Percentiles rank a stretch among this genome's conserved stretches.
These are phyloP conservation scores for Starmera caribaea DNA, from an alignment of 805 yeast species.

Conservation along the genomic window DNA sequence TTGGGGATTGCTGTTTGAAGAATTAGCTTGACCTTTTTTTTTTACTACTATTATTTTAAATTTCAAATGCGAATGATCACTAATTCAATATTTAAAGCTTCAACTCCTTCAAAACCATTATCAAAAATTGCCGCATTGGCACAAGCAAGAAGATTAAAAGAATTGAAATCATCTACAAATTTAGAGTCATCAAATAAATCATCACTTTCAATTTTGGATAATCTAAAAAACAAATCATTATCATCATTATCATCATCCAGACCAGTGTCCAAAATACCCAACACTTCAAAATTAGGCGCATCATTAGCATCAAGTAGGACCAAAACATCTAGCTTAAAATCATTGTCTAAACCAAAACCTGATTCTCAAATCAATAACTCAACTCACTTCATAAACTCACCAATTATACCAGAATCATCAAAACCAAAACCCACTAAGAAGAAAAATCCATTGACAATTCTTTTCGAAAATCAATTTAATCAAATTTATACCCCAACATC, in stretches of 20 bases:
- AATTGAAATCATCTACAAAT: neutral
- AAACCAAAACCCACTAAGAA: too few species aligned
- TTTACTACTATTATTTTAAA: neutral
- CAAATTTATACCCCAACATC: too few species aligned
- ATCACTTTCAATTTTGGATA: constrained; percentile 15
- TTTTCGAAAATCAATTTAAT: too few species aligned
- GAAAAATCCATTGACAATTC: too few species aligned
- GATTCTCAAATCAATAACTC: too few species aligned
- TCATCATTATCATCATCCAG: neutral
- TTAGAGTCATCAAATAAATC: neutral
- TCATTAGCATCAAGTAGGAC: too few species aligned
- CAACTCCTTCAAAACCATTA: constrained; percentile 5
- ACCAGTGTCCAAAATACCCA: neutral
- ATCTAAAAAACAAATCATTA: constrained; percentile 3
- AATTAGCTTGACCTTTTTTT: neutral
- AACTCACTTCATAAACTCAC: too few species aligned
- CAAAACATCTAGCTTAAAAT: too few species aligned
- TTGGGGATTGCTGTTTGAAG: too few species aligned
- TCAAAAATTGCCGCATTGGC: constrained; percentile 16
- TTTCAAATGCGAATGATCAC: neutral
- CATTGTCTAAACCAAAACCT: too few species aligned
- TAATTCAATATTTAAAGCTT: neutral
- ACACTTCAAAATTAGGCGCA: neutral
- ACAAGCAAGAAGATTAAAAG: constrained; percentile 10
- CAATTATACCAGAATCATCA: too few species aligned